Evolutionary conservation across 495 filamentous ascomycete species (phyloP), one percentile per base, ranked within the genome.

Genomic region (Penicillium coffeae): DNA sequence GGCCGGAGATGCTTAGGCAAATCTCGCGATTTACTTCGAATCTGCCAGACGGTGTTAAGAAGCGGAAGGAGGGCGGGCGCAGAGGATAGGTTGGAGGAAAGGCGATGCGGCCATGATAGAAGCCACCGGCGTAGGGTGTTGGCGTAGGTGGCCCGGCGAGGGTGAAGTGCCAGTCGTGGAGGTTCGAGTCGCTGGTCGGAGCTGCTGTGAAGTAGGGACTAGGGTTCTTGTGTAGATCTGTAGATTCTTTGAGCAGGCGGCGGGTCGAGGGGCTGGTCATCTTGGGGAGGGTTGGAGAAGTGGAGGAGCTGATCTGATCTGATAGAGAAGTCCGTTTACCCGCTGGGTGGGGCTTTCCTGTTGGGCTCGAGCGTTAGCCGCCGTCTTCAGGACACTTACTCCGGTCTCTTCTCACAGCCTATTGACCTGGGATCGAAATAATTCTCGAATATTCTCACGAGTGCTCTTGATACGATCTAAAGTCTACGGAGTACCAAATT

Each of bases 111-210:
- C 93, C 93, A 71, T 98, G 93, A 76, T 98, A 98, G 58, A 95
- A 77, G 18, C 93, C 93, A 8, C 62, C 55, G 15, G 81, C 76
- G 75, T 92, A 98, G 22, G 86, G 77, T n/a, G 82, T 79, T 16
- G 88, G 86, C 8, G 77, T 72, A 0, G 93, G 93, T 0, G 93
- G 93, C 1, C 93, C 93, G 40, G 83, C 81, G n/a, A 98, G 72
- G 0, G 93, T 98, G 79, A 98, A 98, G 78, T 98, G 93, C 93
- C 93, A 98, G 73, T 96, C 92, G 74, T 95, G 95, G 51, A 98
- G 86, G 72, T 96, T 89, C 38, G 79, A 70, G 59, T 95, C 89
- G 52, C 56, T 61, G 54, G 90, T 78, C 2, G 93, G 93, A 2
- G 77, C 62, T 37, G 93, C 93, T 59, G 85, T 80, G 70, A 88